A percentile compares a stretch with the other conserved stretches of the same genome.
These are phyloP conservation scores for Boechera retrofracta DNA, from an alignment of 345 rosid species.

Conservation along the genomic window DNA sequence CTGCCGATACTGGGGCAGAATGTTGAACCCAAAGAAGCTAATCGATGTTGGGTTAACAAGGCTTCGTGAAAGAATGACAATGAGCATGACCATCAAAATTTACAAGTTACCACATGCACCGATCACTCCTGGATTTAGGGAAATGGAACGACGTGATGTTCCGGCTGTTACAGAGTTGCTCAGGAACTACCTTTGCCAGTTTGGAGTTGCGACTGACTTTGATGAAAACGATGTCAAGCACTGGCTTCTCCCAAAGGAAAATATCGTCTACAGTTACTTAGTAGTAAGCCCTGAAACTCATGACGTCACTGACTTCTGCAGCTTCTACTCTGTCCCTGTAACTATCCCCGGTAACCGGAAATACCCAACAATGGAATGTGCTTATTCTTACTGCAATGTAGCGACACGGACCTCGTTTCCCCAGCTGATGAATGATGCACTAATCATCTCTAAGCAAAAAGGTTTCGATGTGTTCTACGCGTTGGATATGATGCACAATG, in stretches of 20 bases:
- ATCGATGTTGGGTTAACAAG: constrained; percentile 78
- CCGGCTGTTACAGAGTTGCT: constrained; percentile 71
- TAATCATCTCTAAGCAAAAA: constrained; percentile 68
- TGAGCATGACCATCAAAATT: constrained; percentile 74
- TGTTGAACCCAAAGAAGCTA: constrained; percentile 82
- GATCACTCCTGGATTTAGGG: constrained; percentile 69
- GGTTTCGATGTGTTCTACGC: constrained; percentile 76
- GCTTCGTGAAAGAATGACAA: constrained; percentile 72
- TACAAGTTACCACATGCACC: constrained; percentile 69
- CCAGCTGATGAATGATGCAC: constrained; percentile 80
- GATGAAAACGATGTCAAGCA: constrained; percentile 72
- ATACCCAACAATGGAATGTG: background rate
- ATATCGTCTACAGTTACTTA: constrained; percentile 61
- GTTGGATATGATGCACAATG: constrained; percentile 73
- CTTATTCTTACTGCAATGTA: constrained; percentile 70
- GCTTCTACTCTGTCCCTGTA: background rate
- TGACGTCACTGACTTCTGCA: constrained; percentile 73
- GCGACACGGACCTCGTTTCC: constrained; percentile 66
- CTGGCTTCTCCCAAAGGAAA: constrained; percentile 67
- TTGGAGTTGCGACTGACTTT: constrained; percentile 70
- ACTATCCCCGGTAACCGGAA: background rate
- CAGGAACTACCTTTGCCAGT: constrained; percentile 59
- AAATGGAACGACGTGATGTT: constrained; percentile 70
- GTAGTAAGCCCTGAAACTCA: constrained; percentile 72
- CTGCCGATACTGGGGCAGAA: constrained; percentile 78